Evolutionary conservation across 345 rosid genomes (phyloP).

Genomic region (Euphorbia pulcherrima): DNA sequence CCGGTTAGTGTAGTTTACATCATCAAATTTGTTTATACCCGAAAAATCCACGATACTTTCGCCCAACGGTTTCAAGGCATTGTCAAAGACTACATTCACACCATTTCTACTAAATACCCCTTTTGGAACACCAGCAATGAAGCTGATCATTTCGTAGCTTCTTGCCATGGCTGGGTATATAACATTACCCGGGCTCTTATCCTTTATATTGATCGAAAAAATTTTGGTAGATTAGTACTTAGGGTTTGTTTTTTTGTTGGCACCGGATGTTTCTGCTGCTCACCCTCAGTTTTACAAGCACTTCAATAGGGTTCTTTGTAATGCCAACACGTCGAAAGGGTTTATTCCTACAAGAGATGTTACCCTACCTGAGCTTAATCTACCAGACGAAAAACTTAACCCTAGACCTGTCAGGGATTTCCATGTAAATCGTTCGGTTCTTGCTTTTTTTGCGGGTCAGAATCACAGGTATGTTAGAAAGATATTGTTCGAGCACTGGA

Average conservation of each 20-base stretch:
- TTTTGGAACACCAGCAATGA: slow-evolving; percentile 61
- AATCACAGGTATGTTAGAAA: slow-evolving; percentile 50
- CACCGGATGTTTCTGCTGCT: slow-evolving; percentile 48
- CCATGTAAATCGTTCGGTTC: slow-evolving; percentile 37
- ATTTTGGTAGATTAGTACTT: too few species aligned
- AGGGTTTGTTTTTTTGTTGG: slow-evolving; percentile 44
- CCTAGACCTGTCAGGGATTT: slow-evolving; percentile 13
- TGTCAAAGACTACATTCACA: slow-evolving; percentile 40
- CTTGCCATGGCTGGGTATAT: slow-evolving; percentile 74
- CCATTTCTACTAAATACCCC: slow-evolving; percentile 36
- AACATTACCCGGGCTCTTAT: too few species aligned
- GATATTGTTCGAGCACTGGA: slow-evolving; percentile 53
- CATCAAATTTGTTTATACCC: slow-evolving; percentile 38
- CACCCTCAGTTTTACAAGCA: slow-evolving; percentile 47
- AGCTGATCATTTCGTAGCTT: slow-evolving; percentile 58
- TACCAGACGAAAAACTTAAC: slow-evolving; percentile 24
- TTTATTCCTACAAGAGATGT: slow-evolving; percentile 59
- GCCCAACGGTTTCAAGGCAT: slow-evolving; percentile 29
- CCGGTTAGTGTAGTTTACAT: slow-evolving; percentile 48
- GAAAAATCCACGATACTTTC: slow-evolving; percentile 27
- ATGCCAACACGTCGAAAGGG: slow-evolving; percentile 72
- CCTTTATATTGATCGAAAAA: too few species aligned
- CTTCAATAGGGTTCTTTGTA: slow-evolving; percentile 65
- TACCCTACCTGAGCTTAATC: slow-evolving; percentile 49
- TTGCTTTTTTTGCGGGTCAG: slow-evolving; percentile 69